Conservation (phyloP, 805 yeast species). For the Kazachstania kunashirensis region DNA sequence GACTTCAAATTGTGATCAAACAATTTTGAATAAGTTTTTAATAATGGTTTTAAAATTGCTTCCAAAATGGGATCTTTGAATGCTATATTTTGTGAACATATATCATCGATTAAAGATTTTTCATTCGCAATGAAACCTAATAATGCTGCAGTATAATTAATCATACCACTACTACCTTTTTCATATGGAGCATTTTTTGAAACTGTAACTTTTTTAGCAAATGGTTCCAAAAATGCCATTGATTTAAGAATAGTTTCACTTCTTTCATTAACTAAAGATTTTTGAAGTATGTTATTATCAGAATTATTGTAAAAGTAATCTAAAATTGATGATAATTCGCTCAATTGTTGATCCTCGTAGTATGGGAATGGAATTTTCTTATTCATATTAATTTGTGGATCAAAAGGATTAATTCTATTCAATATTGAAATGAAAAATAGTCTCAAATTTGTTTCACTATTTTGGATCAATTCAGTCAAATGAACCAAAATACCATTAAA, state of each 20-base stretch:
- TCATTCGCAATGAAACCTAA: slow-evolving; percentile 43
- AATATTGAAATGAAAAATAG: slow-evolving; percentile 40
- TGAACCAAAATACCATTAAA: slow-evolving; percentile 62
- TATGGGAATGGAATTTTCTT: slow-evolving; percentile 36
- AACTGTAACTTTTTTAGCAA: slow-evolving; percentile 33
- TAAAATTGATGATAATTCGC: slow-evolving; percentile 35
- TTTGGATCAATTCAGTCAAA: slow-evolving; percentile 44
- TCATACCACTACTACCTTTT: slow-evolving; percentile 52
- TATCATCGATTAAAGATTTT: slow-evolving; percentile 36
- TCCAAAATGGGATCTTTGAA: slow-evolving; percentile 25
- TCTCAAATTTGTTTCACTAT: slow-evolving; percentile 47
- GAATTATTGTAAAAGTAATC: slow-evolving; percentile 35
- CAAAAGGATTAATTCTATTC: slow-evolving; percentile 35
- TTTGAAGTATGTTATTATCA: slow-evolving; percentile 26
- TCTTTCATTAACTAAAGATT: slow-evolving; percentile 36
- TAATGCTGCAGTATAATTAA: slow-evolving; percentile 43
- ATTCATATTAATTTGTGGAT: slow-evolving; percentile 35
- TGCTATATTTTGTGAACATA: slow-evolving; percentile 31
- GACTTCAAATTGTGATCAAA: slow-evolving; percentile 32
- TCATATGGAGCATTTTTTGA: slow-evolving; percentile 43
- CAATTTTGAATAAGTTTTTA: slow-evolving; percentile 34
- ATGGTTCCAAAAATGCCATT: slow-evolving; percentile 38
- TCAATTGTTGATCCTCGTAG: slow-evolving; percentile 29
- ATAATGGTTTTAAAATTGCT: slow-evolving; percentile 28
- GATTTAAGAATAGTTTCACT: slow-evolving; percentile 33